Percentiles rank a stretch among this genome's conserved stretches.
Evolutionary conservation across 768 basidiomycete species (phyloP).

Genomic region (Antrodiella citrinella): DNA sequence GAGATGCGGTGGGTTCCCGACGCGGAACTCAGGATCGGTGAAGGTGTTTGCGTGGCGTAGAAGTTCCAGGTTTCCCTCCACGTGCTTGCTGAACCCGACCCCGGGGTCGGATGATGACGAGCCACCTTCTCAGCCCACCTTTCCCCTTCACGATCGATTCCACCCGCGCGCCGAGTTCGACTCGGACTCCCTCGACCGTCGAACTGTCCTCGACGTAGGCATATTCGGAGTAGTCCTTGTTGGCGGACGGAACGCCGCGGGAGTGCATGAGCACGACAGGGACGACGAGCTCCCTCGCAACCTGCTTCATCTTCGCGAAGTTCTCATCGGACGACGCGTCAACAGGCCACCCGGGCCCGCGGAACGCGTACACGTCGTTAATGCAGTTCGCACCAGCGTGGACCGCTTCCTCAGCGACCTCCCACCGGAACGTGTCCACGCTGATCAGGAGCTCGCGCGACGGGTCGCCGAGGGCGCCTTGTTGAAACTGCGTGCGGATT

Average conservation of each 20-base stretch:
- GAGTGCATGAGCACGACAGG: conserved; percentile 95
- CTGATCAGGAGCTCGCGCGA: conserved; percentile 47
- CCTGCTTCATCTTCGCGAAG: conserved; percentile 53
- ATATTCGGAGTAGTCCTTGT: conserved; percentile 58
- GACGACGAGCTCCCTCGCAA: conserved; percentile 55
- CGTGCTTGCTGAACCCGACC: conserved; percentile 87
- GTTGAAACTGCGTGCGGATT: conserved; percentile 32
- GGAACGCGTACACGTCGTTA: conserved; percentile 86
- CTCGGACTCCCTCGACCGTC: conserved; percentile 58
- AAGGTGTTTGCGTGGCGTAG: conserved; percentile 44
- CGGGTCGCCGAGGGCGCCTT: conserved; percentile 2
- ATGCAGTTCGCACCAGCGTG: conserved; percentile 84
- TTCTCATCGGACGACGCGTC: conserved; percentile 27
- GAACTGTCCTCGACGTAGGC: conserved; percentile 34
- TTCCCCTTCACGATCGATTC: conserved; percentile 53
- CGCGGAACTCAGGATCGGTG: conserved; percentile 24
- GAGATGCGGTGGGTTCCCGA: conserved; percentile 12
- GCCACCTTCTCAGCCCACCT: conserved; percentile 79
- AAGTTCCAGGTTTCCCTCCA: conserved; percentile 64
- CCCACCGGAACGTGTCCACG: conserved; percentile 82
- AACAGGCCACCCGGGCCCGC: conserved; percentile 47
- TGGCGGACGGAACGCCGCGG: conserved; percentile 67
- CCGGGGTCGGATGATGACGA: conserved; percentile 89
- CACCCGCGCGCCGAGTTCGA: conserved; percentile 67
- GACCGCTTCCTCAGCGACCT: conserved; percentile 69